Conservation (phyloP, 176 grass and related monocot species). For the Carex parvula region DNA sequence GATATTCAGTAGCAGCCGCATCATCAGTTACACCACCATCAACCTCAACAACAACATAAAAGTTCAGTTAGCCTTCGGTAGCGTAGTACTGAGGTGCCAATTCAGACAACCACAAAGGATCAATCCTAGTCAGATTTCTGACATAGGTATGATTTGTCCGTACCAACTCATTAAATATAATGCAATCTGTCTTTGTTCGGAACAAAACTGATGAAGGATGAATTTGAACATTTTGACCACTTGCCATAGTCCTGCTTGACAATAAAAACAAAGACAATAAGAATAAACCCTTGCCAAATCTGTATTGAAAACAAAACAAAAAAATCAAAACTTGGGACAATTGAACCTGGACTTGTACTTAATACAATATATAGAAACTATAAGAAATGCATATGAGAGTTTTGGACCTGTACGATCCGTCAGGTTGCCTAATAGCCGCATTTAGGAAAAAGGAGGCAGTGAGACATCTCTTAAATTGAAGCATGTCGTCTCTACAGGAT, state of each 20-base stretch:
- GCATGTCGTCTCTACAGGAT: conserved; percentile 81
- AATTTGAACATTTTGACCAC: conserved; percentile 61
- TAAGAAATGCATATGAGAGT: neutral
- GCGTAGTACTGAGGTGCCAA: conserved; percentile 84
- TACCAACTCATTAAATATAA: conserved; percentile 78
- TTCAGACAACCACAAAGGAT: conserved; percentile 83
- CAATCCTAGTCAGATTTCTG: conserved; percentile 66
- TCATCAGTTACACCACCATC: too few species aligned
- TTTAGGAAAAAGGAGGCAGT: conserved; percentile 82
- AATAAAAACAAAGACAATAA: neutral
- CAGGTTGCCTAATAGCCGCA: conserved; percentile 68
- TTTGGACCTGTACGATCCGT: conserved; percentile 74
- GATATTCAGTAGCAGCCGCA: too few species aligned
- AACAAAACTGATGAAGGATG: conserved; percentile 92
- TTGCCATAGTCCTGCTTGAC: conserved; percentile 54
- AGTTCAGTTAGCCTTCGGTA: conserved; percentile 29
- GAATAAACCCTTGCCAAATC: neutral
- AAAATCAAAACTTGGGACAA: neutral
- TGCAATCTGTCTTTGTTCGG: conserved; percentile 56
- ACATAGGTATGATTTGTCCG: conserved; percentile 71
- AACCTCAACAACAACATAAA: neutral
- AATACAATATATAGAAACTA: neutral
- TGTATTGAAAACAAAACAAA: neutral
- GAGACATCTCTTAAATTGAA: conserved; percentile 71
- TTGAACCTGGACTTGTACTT: neutral